Evolutionary conservation across 192 early-diverging fungal species (phyloP).

Genomic region (Rhizophagus sp.): DNA sequence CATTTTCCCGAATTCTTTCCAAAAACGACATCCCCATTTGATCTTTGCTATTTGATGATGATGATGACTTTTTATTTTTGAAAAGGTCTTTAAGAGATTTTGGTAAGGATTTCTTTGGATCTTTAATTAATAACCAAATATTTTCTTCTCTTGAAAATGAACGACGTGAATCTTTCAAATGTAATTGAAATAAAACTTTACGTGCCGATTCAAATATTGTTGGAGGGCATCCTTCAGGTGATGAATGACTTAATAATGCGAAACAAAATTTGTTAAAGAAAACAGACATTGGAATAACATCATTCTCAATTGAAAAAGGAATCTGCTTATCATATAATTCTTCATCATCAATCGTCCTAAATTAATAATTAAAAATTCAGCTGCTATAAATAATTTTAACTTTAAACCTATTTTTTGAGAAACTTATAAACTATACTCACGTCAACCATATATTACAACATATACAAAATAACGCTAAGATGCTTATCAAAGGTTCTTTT

Average conservation of each 20-base stretch:
- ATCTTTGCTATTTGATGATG: neutral
- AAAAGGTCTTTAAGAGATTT: slow-evolving; percentile 5
- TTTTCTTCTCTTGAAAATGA: slow-evolving; percentile 59
- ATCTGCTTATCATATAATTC: slow-evolving; percentile 64
- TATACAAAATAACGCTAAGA: slow-evolving; percentile 68
- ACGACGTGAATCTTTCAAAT: slow-evolving; percentile 59
- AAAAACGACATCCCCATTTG: slow-evolving; percentile 4
- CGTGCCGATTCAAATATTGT: slow-evolving; percentile 48
- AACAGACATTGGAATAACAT: slow-evolving; percentile 48
- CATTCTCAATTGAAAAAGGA: slow-evolving; percentile 49
- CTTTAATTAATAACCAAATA: slow-evolving; percentile 56
- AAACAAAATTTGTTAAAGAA: slow-evolving; percentile 74
- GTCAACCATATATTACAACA: slow-evolving; percentile 55
- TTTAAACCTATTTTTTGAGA: no score
- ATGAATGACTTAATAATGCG: slow-evolving; percentile 41
- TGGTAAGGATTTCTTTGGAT: slow-evolving; percentile 28
- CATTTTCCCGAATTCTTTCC: slow-evolving; percentile 22
- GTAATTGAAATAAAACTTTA: slow-evolving; percentile 69
- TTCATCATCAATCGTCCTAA: slow-evolving; percentile 60
- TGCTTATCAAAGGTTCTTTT: slow-evolving; percentile 56
- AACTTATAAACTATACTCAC: slow-evolving; percentile 38
- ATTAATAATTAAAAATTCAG: neutral
- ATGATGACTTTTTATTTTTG: slow-evolving; percentile 4
- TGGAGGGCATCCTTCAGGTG: slow-evolving; percentile 22
- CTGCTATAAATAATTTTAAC: neutral